Conservation (phyloP, 2,329 filamentous ascomycete genomes). For the Penicillium sp. region DNA sequence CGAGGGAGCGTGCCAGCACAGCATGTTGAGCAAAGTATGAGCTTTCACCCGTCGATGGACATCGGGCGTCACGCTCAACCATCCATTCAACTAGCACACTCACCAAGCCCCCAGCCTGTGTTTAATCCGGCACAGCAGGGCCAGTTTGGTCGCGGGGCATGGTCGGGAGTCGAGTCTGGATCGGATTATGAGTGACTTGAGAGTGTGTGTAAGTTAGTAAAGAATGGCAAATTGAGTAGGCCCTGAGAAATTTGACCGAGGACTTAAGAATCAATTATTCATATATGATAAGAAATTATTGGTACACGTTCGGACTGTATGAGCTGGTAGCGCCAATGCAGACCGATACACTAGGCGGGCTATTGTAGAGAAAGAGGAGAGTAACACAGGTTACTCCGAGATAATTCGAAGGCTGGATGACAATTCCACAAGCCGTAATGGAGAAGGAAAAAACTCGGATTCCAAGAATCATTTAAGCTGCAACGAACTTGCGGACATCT, state of each 20-base stretch:
- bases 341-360: constrained; percentile 4
- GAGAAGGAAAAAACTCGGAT: background rate
- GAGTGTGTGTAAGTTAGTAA: background rate
- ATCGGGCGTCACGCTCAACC: no score
- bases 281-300: constrained; percentile 10
- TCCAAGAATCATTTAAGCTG: constrained; percentile 54
- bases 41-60: no score
- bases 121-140: no score
- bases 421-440: background rate
- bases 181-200: constrained; percentile 1
- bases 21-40: no score
- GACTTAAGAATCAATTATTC: constrained; percentile 1
- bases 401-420: background rate
- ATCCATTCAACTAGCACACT: no score
- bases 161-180: background rate
- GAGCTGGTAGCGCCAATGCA: background rate
- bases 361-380: constrained; percentile 3
- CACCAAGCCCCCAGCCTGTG: no score
- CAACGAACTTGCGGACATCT: constrained; percentile 84
- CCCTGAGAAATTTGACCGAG: background rate
- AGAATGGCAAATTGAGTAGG: no score
- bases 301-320: constrained; percentile 4
- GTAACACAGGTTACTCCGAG: background rate
- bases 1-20: no score
- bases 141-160: no score